Evolutionary conservation across 163 green algal species (phyloP).

Genomic region (Scenedesmus sp.): DNA sequence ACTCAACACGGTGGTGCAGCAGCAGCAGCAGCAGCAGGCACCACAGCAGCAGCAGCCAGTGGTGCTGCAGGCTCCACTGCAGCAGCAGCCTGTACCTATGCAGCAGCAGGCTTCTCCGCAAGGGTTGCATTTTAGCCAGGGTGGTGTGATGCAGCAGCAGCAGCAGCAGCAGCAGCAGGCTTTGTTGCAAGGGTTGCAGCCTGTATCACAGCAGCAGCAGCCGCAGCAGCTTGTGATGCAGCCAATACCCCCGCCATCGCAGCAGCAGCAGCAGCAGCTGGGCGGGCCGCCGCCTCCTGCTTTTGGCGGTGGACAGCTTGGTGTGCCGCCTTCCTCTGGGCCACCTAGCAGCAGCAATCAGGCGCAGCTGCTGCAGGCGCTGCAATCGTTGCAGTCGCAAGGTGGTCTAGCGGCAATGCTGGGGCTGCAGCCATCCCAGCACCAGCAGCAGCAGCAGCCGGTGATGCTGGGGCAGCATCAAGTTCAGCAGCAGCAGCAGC

Average conservation of each 20-base stretch:
- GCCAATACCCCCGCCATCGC: background rate
- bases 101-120: background rate
- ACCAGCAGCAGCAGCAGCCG: background rate
- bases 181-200: background rate
- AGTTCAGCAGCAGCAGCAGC: too few species aligned
- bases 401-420: background rate
- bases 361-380: constrained; percentile 17
- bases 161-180: background rate
- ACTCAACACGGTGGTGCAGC: background rate
- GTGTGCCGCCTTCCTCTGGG: background rate
- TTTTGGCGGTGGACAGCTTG: background rate
- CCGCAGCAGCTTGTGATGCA: background rate
- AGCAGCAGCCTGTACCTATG: constrained; percentile 6
- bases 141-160: background rate
- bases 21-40: background rate
- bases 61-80: background rate
- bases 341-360: constrained; percentile 24
- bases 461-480: too few species aligned
- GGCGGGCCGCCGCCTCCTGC: background rate
- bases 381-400: constrained; percentile 45
- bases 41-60: background rate
- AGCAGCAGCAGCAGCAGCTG: constrained; percentile 8
- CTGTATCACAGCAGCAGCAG: background rate
- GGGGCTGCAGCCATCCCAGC: background rate
- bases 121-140: background rate